Evolutionary conservation across 176 grass and related monocot species (phyloP).

Genomic region (Carex myosuroides): DNA sequence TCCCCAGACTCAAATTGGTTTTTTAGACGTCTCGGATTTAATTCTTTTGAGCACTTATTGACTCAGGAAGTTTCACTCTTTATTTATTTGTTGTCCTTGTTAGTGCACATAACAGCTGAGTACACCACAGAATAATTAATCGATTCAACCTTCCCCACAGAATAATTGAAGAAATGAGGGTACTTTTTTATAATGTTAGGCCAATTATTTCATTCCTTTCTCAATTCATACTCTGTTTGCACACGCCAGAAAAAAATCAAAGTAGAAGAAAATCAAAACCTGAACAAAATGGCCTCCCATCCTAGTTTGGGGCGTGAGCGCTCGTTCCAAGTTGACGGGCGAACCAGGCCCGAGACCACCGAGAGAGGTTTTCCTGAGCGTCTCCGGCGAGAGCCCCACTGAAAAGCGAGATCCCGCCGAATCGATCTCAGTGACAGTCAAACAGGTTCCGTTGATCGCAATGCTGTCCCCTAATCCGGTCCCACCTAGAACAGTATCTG

Average conservation of each 20-base stretch:
- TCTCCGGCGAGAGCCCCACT: constrained; percentile 80
- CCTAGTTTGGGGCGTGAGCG: constrained; percentile 57
- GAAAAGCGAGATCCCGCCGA: constrained; percentile 34
- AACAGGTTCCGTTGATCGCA: constrained; percentile 69
- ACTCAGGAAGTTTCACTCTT: neutral
- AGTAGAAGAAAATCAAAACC: neutral
- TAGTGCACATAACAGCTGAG: too few species aligned
- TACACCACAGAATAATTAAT: too few species aligned
- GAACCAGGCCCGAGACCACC: constrained; percentile 34
- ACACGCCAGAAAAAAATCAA: neutral
- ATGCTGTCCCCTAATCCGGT: constrained; percentile 79
- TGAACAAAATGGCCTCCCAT: constrained; percentile 94
- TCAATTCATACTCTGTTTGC: neutral
- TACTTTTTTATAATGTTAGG: neutral
- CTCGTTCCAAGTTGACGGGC: constrained; percentile 73
- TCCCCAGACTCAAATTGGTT: neutral
- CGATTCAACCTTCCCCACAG: neutral
- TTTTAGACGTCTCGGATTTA: neutral
- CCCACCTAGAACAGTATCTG: constrained; percentile 48
- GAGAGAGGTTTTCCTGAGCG: constrained; percentile 64
- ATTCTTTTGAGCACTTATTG: neutral
- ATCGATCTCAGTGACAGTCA: constrained; percentile 80
- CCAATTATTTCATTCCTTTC: neutral
- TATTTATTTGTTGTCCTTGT: too few species aligned
- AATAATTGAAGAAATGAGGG: neutral